A percentile compares a stretch with the other conserved stretches of the same genome.
Conservation (phyloP, 1,284 basidiomycete genomes). For the Boletus sp. region DNA sequence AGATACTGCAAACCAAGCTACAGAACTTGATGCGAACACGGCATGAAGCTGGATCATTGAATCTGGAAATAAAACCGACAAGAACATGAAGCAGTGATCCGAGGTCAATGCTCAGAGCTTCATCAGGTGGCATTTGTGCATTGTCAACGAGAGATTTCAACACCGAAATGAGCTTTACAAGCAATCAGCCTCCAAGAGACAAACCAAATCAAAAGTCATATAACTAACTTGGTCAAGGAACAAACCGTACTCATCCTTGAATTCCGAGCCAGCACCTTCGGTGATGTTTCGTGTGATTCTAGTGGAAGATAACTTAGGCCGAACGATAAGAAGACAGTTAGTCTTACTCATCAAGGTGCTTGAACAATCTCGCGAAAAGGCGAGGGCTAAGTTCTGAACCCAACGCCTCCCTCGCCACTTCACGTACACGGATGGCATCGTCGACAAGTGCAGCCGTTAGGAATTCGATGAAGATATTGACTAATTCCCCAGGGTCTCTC, state of each 20-base stretch:
- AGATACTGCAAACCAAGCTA: conserved; percentile 64
- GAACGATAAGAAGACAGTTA: neutral
- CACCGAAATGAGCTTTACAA: conserved; percentile 61
- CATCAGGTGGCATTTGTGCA: conserved; percentile 53
- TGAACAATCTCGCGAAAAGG: conserved; percentile 63
- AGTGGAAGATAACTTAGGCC: neutral
- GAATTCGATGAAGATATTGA: conserved; percentile 64
- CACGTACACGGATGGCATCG: conserved; percentile 62
- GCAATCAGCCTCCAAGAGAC: conserved; percentile 12
- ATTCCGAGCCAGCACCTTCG: conserved; percentile 39
- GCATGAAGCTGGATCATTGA: conserved; percentile 50
- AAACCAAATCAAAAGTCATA: conserved; percentile 1
- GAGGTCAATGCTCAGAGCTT: conserved; percentile 67
- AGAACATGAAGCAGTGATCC: conserved; percentile 62
- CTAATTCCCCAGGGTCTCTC: conserved; percentile 52
- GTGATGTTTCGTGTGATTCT: conserved; percentile 48
- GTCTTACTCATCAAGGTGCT: conserved; percentile 69
- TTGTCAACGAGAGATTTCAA: conserved; percentile 77
- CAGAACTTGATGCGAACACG: conserved; percentile 78
- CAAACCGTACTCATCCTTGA: conserved; percentile 54
- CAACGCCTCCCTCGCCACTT: conserved; percentile 75
- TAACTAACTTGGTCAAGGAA: conserved; percentile 71
- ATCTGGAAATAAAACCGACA: conserved; percentile 63
- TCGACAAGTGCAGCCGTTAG: conserved; percentile 68
- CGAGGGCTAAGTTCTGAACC: conserved; percentile 73